These are phyloP conservation scores for Mortierella hygrophila DNA, from an alignment of 192 early-diverging fungal species.

Conservation along the genomic window DNA sequence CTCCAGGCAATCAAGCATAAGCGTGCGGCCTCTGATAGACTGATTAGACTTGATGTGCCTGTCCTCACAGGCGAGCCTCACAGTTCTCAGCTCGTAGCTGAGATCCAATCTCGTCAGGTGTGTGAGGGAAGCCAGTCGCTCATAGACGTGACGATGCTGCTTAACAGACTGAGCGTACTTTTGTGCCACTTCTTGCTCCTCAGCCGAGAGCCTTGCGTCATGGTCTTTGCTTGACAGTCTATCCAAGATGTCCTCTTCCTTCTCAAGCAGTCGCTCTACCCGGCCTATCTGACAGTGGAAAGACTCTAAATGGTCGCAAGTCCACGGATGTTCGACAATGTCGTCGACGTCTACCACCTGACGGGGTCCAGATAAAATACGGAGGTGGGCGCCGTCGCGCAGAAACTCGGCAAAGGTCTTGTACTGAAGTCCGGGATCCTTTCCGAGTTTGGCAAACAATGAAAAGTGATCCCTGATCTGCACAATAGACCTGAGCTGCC, in stretches of 20 bases:
- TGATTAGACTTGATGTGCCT: neutral
- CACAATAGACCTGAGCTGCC: neutral
- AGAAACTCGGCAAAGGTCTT: neutral
- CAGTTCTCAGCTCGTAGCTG: neutral
- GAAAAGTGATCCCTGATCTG: neutral
- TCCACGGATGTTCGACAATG: neutral
- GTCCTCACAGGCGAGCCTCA: neutral
- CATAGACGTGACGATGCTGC: neutral
- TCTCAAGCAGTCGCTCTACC: neutral
- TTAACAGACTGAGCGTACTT: neutral
- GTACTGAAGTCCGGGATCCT: neutral
- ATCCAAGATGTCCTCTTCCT: neutral
- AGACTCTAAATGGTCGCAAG: neutral
- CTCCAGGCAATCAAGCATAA: neutral
- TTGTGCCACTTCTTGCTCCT: neutral
- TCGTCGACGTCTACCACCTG: neutral
- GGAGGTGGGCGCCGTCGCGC: neutral
- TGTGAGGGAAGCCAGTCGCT: neutral
- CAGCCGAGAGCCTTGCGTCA: neutral
- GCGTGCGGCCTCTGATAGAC: neutral
- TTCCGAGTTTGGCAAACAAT: neutral
- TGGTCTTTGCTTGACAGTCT: neutral
- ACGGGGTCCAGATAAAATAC: neutral
- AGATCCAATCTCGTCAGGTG: neutral
- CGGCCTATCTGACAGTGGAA: neutral